Evolutionary conservation across 2,329 filamentous ascomycete species (phyloP).

Genomic region (Zymoseptoria crescenta): DNA sequence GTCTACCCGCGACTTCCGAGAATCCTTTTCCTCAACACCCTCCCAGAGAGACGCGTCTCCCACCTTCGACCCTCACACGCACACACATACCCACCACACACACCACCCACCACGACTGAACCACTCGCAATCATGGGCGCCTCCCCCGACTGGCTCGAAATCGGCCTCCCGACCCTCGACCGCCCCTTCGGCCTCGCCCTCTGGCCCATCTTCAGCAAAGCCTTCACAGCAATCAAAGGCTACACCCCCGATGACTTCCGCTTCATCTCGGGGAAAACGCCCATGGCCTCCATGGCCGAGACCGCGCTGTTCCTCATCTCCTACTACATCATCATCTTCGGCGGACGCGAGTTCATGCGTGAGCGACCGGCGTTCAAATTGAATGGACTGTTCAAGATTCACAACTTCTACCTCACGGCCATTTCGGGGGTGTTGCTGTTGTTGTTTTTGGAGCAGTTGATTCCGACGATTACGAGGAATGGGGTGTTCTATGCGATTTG

Average conservation of each 20-base stretch:
- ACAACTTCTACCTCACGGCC: constrained; percentile 88
- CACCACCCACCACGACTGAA: constrained; percentile 31
- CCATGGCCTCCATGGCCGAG: constrained; percentile 82
- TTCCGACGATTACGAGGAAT: constrained; percentile 70
- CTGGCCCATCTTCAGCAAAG: constrained; percentile 92
- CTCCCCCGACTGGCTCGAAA: constrained; percentile 44
- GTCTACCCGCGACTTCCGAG: neutral
- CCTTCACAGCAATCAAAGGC: constrained; percentile 66
- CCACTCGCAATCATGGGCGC: neutral
- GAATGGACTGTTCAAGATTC: constrained; percentile 82
- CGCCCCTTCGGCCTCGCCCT: constrained; percentile 83
- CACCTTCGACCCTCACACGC: neutral
- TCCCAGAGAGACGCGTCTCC: neutral
- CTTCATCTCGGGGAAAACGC: constrained; percentile 73
- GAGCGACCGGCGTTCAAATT: constrained; percentile 77
- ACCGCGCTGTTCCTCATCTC: constrained; percentile 71
- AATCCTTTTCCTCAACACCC: neutral
- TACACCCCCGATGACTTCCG: constrained; percentile 80
- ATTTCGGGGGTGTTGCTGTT: constrained; percentile 74
- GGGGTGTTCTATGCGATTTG: constrained; percentile 90
- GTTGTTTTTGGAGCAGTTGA: constrained; percentile 84
- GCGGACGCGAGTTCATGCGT: constrained; percentile 87
- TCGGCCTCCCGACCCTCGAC: constrained; percentile 69
- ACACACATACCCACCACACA: constrained; percentile 21
- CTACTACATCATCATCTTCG: constrained; percentile 93